phyloP scores from a whole-genome alignment of 768 basidiomycete genomes.

The Phanerochaete sordida region DNA sequence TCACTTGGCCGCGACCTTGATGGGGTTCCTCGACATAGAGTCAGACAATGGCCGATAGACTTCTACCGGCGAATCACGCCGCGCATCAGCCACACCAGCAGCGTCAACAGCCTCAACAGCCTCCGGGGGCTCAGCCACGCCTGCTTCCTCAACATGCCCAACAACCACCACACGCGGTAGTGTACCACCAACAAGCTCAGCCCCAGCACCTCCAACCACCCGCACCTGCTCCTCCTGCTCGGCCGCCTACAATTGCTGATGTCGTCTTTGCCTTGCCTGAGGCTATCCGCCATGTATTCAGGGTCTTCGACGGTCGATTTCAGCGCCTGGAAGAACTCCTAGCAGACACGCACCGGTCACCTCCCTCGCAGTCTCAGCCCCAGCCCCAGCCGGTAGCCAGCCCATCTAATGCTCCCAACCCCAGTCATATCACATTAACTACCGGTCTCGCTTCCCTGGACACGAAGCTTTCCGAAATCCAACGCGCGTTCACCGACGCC shows the following conservation, averaged over 20 bases:
- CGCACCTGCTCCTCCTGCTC: no score
- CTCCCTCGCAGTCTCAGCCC: neutral
- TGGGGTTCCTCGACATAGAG: neutral
- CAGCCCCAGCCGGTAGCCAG: neutral
- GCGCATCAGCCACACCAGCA: neutral
- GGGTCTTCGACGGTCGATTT: neutral
- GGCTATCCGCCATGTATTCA: neutral
- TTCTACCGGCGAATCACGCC: neutral
- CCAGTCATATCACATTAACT: neutral
- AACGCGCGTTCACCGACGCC: neutral
- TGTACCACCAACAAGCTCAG: no score
- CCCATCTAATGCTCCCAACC: neutral
- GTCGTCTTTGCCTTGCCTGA: neutral
- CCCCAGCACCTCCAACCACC: no score
- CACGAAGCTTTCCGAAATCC: neutral
- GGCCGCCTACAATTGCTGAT: neutral
- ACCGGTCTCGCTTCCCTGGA: neutral
- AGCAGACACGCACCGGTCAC: no score
- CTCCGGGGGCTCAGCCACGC: no score
- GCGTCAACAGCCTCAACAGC: neutral
- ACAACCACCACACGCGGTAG: no score
- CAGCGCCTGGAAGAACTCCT: neutral
- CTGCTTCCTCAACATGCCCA: no score
- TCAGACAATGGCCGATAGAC: neutral
- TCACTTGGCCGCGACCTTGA: neutral